These are phyloP conservation scores for Tricholoma sp. DNA, from an alignment of 768 basidiomycete species.

Conservation along the genomic window DNA sequence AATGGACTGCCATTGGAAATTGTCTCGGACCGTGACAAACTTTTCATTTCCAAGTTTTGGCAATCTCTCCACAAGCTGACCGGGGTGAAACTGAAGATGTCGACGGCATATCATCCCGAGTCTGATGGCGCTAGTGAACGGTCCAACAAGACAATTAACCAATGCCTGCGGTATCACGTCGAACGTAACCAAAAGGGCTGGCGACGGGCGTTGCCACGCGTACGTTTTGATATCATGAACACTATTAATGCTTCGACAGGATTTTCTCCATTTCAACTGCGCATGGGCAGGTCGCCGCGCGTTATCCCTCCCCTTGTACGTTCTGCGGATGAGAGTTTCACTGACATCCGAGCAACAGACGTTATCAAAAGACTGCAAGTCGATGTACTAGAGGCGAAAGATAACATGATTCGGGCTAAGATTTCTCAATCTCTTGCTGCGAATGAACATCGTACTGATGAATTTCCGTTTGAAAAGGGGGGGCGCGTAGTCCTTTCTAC, in stretches of 20 bases:
- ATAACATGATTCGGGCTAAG: neutral
- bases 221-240: conserved; percentile 30
- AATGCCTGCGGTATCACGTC: conserved; percentile 22
- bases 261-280: conserved; percentile 26
- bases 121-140: conserved; percentile 29
- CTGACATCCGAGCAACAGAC: neutral
- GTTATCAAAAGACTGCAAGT: neutral
- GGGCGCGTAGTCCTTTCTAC: conserved; percentile 28
- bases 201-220: conserved; percentile 17
- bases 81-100: conserved; percentile 18
- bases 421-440: neutral
- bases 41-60: conserved; percentile 29
- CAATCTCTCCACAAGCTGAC: neutral
- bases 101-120: conserved; percentile 32
- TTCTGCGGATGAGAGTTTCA: neutral
- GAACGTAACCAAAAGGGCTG: conserved; percentile 27
- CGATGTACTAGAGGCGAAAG: neutral
- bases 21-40: conserved; percentile 24
- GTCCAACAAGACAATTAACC: conserved; percentile 27
- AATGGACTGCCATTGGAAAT: conserved; percentile 25
- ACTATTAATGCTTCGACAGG: conserved; percentile 13
- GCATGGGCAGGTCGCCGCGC: conserved; percentile 10
- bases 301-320: neutral
- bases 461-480: neutral
- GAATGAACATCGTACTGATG: neutral